These are phyloP conservation scores for Populus tremula DNA, from an alignment of 345 rosid species.

Conservation along the genomic window DNA sequence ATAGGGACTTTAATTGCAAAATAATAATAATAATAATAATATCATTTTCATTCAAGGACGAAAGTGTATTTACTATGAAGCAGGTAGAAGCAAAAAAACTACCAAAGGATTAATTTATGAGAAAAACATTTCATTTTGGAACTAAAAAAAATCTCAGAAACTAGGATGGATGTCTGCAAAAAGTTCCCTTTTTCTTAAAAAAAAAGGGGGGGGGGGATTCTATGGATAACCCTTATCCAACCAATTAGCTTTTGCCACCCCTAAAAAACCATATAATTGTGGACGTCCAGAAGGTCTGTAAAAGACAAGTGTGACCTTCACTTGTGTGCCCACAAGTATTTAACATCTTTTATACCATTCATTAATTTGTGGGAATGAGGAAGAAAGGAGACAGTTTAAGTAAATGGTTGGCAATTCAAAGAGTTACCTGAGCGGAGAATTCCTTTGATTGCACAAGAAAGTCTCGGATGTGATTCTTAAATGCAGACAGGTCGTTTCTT, in stretches of 20 bases:
- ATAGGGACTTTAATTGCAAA: background rate
- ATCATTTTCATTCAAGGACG: background rate
- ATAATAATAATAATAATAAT: background rate
- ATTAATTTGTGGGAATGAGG: background rate
- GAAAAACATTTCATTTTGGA: background rate
- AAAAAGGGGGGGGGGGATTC: background rate
- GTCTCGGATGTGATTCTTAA: conserved; percentile 88
- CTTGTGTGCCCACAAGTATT: background rate
- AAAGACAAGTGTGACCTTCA: background rate
- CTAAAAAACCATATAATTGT: background rate
- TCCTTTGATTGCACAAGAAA: conserved; percentile 89
- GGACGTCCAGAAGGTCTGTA: background rate
- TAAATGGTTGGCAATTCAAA: background rate
- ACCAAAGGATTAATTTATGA: background rate
- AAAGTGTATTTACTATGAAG: background rate
- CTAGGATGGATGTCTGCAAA: background rate
- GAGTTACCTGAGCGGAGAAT: conserved; percentile 75
- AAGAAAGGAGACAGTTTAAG: background rate
- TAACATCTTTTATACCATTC: background rate
- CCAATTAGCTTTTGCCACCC: background rate
- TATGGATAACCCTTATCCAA: background rate
- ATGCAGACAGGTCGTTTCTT: conserved; percentile 67
- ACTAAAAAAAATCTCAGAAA: background rate
- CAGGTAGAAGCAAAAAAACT: background rate
- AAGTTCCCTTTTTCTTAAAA: background rate